phyloP scores from a whole-genome alignment of 139 green algal genomes.

The Chlamydomonas incerta region DNA sequence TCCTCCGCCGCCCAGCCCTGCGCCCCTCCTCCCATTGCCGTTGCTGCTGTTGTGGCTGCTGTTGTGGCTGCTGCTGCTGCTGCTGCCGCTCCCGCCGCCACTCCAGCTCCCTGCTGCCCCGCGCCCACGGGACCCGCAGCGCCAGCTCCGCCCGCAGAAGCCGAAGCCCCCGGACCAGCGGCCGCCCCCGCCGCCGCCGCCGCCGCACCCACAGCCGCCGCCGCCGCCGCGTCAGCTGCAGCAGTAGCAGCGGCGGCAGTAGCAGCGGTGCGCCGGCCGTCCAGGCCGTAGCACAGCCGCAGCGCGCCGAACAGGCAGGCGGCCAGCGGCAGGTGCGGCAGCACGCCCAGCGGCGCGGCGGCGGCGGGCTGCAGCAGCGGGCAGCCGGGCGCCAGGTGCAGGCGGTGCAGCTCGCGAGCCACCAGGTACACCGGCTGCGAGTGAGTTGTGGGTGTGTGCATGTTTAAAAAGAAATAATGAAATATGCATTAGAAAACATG shows the following conservation, averaged over 20 bases:
- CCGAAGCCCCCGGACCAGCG: too few species aligned
- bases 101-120: background rate
- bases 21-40: background rate
- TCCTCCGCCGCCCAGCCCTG: background rate
- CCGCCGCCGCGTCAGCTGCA: background rate
- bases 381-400: conserved; percentile 1
- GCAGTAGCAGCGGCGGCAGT: background rate
- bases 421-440: conserved; percentile 2
- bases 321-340: conserved; percentile 5
- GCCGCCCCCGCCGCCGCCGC: too few species aligned
- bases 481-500: too few species aligned
- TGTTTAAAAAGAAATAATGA: too few species aligned
- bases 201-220: background rate
- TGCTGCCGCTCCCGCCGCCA: background rate
- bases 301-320: background rate
- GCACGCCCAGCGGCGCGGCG: background rate
- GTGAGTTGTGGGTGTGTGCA: background rate
- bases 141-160: too few species aligned
- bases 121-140: too few species aligned
- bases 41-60: background rate
- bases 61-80: background rate
- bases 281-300: conserved; percentile 24
- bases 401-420: conserved; percentile 20
- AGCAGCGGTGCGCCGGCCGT: background rate
- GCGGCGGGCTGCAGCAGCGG: conserved; percentile 7